Conservation (phyloP, 140 eudicot genomes). For the Bidens hawaiensis region DNA sequence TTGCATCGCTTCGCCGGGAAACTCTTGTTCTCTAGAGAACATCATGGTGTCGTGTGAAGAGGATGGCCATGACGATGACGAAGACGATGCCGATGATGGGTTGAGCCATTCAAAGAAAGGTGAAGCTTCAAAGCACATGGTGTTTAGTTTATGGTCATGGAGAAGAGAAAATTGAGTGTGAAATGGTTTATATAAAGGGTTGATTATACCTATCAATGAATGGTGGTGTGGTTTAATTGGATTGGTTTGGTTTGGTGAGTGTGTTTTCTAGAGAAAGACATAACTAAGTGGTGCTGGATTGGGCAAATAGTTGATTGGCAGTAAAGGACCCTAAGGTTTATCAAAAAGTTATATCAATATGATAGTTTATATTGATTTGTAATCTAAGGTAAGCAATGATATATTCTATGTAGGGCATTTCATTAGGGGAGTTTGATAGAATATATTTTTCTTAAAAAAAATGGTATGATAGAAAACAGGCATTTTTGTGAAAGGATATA, state of each 20-base stretch:
- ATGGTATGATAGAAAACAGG: too few relatives aligned
- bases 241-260: too few relatives aligned
- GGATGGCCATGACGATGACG: too few relatives aligned
- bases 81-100: slow-evolving; percentile 42
- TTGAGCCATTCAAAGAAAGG: slow-evolving; percentile 77
- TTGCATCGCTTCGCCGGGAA: slow-evolving; percentile 28
- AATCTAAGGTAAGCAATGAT: too few relatives aligned
- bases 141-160: slow-evolving; percentile 30
- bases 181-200: slow-evolving; percentile 27
- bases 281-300: slow-evolving; percentile 17
- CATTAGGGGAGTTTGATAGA: too few relatives aligned
- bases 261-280: slow-evolving; percentile 31
- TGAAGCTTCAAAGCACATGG: slow-evolving; percentile 51
- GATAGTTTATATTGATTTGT: background rate
- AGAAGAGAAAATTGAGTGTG: slow-evolving; percentile 4
- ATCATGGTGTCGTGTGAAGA: slow-evolving; percentile 35
- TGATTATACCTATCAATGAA: slow-evolving; percentile 29
- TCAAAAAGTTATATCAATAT: background rate
- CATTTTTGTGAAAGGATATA: too few relatives aligned
- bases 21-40: slow-evolving; percentile 37
- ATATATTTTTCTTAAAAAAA: too few relatives aligned
- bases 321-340: slow-evolving; percentile 11
- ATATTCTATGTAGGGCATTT: too few relatives aligned
- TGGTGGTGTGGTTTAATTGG: too few relatives aligned
- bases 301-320: slow-evolving; percentile 18